A percentile compares a stretch with the other conserved stretches of the same genome.
phyloP scores from a whole-genome alignment of 2,329 filamentous ascomycete species.

The Cladophialophora bantiana region DNA sequence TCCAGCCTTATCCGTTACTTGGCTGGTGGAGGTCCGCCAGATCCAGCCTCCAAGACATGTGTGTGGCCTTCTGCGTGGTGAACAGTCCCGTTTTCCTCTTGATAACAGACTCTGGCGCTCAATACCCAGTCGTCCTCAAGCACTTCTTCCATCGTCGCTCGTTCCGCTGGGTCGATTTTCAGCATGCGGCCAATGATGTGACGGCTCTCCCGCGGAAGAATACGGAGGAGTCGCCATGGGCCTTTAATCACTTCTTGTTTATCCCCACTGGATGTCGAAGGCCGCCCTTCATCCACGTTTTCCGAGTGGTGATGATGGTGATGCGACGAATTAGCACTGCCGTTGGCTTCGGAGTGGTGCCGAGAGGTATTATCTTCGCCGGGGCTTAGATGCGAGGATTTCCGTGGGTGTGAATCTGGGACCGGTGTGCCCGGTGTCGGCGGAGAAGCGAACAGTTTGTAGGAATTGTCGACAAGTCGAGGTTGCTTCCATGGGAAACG shows the following conservation, averaged over 20 bases:
- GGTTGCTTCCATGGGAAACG: slow-evolving; percentile 98
- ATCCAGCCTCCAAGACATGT: slow-evolving; percentile 78
- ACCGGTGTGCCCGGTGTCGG: slow-evolving; percentile 73
- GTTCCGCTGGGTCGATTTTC: slow-evolving; percentile 80
- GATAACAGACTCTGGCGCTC: slow-evolving; percentile 81
- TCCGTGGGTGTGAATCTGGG: slow-evolving; percentile 50
- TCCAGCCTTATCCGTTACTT: slow-evolving; percentile 28
- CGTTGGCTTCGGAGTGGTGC: slow-evolving; percentile 30
- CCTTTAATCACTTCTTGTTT: slow-evolving; percentile 85
- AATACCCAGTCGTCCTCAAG: slow-evolving; percentile 89
- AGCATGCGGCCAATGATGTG: slow-evolving; percentile 93
- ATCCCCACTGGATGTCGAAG: slow-evolving; percentile 46
- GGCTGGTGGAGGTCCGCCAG: slow-evolving; percentile 41
- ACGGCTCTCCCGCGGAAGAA: slow-evolving; percentile 86
- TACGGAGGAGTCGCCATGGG: slow-evolving; percentile 85
- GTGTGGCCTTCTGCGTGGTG: slow-evolving; percentile 77
- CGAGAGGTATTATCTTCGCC: slow-evolving; percentile 26
- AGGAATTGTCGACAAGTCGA: slow-evolving; percentile 89
- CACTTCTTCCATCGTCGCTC: slow-evolving; percentile 86
- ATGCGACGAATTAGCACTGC: slow-evolving; percentile 33
- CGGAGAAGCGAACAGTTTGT: slow-evolving; percentile 86
- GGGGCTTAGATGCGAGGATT: slow-evolving; percentile 35
- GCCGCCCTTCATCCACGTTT: slow-evolving; percentile 28
- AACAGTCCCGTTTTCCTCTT: slow-evolving; percentile 75
- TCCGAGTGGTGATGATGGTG: slow-evolving; percentile 37